Conservation (phyloP, 345 rosid species). For the Citrus unshiu region DNA sequence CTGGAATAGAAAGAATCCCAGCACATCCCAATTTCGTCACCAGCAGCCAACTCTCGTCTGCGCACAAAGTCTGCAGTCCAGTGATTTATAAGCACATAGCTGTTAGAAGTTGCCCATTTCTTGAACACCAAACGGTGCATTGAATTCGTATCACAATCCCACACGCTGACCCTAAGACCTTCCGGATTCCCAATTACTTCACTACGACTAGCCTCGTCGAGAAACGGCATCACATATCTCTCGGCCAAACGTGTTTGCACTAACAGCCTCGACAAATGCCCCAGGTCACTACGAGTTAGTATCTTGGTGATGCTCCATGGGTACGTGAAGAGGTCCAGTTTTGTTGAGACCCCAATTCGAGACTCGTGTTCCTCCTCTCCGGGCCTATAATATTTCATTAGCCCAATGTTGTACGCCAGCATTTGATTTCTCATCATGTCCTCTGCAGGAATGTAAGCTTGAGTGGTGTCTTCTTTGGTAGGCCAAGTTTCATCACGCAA, state of each 20-base stretch:
- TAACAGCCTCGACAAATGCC: neutral
- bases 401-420: neutral
- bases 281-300: neutral
- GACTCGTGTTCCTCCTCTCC: neutral
- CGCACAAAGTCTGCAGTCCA: conserved; percentile 4
- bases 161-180: neutral
- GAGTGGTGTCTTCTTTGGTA: neutral
- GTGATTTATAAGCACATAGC: neutral
- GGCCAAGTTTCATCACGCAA: neutral
- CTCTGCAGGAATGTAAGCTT: too few species aligned
- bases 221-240: neutral
- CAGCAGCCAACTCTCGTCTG: neutral
- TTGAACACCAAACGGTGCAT: conserved; percentile 6
- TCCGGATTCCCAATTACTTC: neutral
- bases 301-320: neutral
- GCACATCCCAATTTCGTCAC: conserved; percentile 6
- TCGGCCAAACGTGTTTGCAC: neutral
- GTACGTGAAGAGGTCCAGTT: neutral
- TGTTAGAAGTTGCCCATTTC: neutral
- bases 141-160: conserved; percentile 3
- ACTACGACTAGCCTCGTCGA: neutral
- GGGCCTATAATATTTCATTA: neutral
- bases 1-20: neutral
- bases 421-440: too few species aligned
- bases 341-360: neutral